Evolutionary conservation across 2,329 filamentous ascomycete genomes (phyloP).

Genomic region (Cladophialophora psammophila): DNA sequence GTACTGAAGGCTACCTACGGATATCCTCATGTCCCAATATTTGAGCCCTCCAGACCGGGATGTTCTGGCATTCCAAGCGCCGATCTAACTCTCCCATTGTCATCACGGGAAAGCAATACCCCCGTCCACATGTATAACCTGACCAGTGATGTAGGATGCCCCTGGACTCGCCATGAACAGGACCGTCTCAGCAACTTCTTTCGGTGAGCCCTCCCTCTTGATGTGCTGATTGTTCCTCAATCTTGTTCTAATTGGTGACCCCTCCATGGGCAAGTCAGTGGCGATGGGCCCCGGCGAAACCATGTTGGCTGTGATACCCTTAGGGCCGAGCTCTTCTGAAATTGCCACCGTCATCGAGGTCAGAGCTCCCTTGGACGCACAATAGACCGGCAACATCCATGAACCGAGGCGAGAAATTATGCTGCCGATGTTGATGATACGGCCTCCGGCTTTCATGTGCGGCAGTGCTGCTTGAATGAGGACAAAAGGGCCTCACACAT

Average conservation of each 20-base stretch:
- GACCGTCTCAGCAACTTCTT: slow-evolving; percentile 59
- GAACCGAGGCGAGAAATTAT: slow-evolving; percentile 36
- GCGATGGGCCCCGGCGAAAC: slow-evolving; percentile 62
- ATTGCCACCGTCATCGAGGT: slow-evolving; percentile 65
- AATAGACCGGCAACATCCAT: slow-evolving; percentile 52
- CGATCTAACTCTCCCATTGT: neutral
- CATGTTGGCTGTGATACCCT: slow-evolving; percentile 60
- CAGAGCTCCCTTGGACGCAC: slow-evolving; percentile 64
- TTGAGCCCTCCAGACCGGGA: neutral
- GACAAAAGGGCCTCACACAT: slow-evolving; percentile 66
- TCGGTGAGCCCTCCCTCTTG: slow-evolving; percentile 55
- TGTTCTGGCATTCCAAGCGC: neutral
- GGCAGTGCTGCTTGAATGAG: slow-evolving; percentile 60
- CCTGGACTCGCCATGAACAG: slow-evolving; percentile 52
- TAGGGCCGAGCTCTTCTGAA: slow-evolving; percentile 60
- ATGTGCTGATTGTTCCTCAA: slow-evolving; percentile 57
- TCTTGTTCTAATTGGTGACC: slow-evolving; percentile 54
- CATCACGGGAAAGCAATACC: slow-evolving; percentile 37
- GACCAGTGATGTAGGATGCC: slow-evolving; percentile 57
- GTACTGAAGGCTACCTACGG: neutral
- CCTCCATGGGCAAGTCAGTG: slow-evolving; percentile 63
- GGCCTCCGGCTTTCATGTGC: slow-evolving; percentile 58
- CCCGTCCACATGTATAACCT: slow-evolving; percentile 58
- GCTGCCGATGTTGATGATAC: slow-evolving; percentile 55
- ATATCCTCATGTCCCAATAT: neutral